Conservation (phyloP, 2,329 filamentous ascomycete species). For the Fusarium denticulatum region DNA sequence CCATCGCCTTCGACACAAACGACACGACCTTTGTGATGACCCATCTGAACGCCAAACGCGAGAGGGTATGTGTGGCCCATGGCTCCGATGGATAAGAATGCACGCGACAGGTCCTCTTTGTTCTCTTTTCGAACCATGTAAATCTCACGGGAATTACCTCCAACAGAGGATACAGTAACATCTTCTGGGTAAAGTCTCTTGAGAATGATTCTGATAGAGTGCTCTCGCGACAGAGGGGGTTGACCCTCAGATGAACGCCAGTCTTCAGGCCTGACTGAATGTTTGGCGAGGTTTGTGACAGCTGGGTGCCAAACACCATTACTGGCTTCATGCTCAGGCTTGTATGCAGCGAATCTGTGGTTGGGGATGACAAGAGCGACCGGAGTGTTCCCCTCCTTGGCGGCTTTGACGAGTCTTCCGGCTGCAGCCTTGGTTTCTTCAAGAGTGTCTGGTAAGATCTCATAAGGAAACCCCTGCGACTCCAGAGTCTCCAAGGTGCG, state of each 20-base stretch:
- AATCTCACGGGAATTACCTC: conserved; percentile 9
- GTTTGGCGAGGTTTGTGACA: not conserved
- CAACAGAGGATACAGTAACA: conserved; percentile 12
- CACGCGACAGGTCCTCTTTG: not conserved
- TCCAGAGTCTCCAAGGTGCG: not conserved
- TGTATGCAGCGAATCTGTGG: not conserved
- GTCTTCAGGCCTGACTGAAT: not conserved
- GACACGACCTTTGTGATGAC: not conserved
- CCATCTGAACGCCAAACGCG: not conserved
- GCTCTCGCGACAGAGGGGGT: not conserved
- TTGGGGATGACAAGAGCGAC: not conserved
- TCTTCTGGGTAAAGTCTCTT: conserved; percentile 1
- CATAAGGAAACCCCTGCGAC: not conserved
- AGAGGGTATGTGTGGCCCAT: not conserved
- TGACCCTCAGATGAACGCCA: not conserved
- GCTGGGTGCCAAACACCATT: not conserved
- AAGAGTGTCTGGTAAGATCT: not conserved
- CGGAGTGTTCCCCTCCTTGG: not conserved
- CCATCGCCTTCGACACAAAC: not conserved
- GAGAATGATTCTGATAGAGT: not conserved
- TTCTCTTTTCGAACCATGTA: conserved; percentile 15
- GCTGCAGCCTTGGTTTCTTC: not conserved
- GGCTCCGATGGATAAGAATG: not conserved
- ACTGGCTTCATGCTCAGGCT: not conserved
- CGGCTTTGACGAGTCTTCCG: not conserved